Evolutionary conservation across 257 asterid species (phyloP).

Genomic region (Phtheirospermum japonicum): DNA sequence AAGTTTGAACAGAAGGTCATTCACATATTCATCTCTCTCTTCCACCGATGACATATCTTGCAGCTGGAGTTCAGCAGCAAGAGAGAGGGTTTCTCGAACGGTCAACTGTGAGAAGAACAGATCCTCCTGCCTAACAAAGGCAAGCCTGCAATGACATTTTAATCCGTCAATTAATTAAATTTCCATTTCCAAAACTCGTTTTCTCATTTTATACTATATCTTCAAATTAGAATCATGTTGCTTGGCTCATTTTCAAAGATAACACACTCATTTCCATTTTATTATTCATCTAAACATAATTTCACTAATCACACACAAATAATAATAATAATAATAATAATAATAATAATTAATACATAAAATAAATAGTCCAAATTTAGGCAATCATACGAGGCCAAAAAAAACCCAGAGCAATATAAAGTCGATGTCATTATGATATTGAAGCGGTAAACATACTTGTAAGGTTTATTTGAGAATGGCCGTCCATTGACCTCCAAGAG

Average conservation of each 20-base stretch:
- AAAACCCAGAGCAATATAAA: not conserved
- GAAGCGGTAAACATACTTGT: conserved; percentile 47
- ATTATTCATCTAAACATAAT: not conserved
- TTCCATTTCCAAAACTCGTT: not conserved
- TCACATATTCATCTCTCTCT: conserved; percentile 78
- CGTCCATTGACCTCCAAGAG: conserved; percentile 80
- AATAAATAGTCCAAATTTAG: too few species aligned
- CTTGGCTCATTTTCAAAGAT: not conserved
- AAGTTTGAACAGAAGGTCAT: conserved; percentile 67
- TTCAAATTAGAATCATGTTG: not conserved
- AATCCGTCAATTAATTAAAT: conserved; percentile 18
- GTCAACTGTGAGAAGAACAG: conserved; percentile 96
- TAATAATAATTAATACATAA: too few species aligned
- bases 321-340: too few species aligned
- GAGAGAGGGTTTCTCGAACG: conserved; percentile 89
- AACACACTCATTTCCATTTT: not conserved
- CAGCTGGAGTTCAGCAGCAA: conserved; percentile 97
- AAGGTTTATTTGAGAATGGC: conserved; percentile 59
- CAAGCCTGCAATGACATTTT: conserved; percentile 58
- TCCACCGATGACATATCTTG: conserved; percentile 62
- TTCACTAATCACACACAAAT: not conserved
- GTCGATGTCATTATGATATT: not conserved
- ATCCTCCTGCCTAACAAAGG: conserved; percentile 92
- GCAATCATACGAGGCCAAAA: not conserved
- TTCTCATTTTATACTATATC: not conserved